Base-by-base conservation (phyloP, 2,329 filamentous ascomycete genomes). In the Trichoderma lentiforme region DNA sequence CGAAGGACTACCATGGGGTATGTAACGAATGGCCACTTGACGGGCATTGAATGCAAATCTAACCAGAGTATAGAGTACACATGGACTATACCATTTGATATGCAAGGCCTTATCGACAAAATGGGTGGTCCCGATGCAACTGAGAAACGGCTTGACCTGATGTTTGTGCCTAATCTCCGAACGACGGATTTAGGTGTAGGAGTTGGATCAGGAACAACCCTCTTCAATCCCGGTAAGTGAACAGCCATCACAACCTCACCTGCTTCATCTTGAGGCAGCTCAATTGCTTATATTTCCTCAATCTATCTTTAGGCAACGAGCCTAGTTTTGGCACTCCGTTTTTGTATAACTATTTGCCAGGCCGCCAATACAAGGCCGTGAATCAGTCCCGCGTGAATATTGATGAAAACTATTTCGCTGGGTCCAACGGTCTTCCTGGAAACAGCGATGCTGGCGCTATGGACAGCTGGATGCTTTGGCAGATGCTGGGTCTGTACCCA, bases 371-470 rank as follows among this genome's bases (percentile, higher is more conserved):
- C 74, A 83, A 86, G 65, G 86, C 84, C 1, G 86, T 88, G 4
- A 79, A 83, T 71, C 82, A 83, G 30, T 86, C 86, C 11, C 83
- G 86, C 47, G 76, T 80, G 28, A 82, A 89, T 34, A 84, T 86
- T 14, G 84, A 86, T 62, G 75, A 80, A 21, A 86, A 83, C 75
- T 89, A 88, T 28, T 73, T 73, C 14, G 21, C 71, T 21, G 73
- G 70, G 18, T 30, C 73, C 4, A 72, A 67, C 47, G 88, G 87
- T 1, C 81, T 90, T 4, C 88, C 88, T 0, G 88, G 88, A 0
- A 89, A 90, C 74, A 85, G 84, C 51, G 88, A 90, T 75, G 86
- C 86, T 0, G 88, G 88, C 3, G 85, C 87, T 1, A 88, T 90
- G 86, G 87, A 88, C 74, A 85, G 84, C n/a, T 88, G 86, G 83